Evolutionary conservation across 768 basidiomycete genomes (phyloP).

Genomic region (Cystofilobasidium capitatum): DNA sequence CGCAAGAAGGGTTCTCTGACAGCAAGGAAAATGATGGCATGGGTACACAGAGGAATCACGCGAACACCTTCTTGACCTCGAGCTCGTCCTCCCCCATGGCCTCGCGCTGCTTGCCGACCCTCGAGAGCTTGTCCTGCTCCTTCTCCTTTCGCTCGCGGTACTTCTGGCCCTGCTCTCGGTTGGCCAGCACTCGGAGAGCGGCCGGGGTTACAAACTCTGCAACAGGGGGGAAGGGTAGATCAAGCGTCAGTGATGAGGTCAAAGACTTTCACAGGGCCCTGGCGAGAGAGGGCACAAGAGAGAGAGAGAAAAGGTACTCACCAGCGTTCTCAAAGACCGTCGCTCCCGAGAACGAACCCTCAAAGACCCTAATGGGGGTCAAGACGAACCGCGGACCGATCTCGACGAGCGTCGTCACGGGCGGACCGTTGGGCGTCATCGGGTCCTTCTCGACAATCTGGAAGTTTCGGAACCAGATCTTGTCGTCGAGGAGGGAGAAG

Average conservation of each 20-base stretch:
- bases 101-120: conserved; percentile 54
- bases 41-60: too few relatives aligned
- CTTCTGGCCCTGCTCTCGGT: conserved; percentile 64
- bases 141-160: conserved; percentile 75
- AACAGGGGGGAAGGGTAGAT: background rate
- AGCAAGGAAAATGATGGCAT: too few relatives aligned
- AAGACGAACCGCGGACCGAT: conserved; percentile 96
- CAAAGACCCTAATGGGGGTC: conserved; percentile 94
- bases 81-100: conserved; percentile 60
- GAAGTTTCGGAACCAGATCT: conserved; percentile 99
- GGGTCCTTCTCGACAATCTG: conserved; percentile 57
- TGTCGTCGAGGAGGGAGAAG: conserved; percentile 87
- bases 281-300: background rate
- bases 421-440: conserved; percentile 69
- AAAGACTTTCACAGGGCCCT: background rate
- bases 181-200: conserved; percentile 58
- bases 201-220: conserved; percentile 88
- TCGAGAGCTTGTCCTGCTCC: conserved; percentile 53
- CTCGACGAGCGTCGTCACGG: conserved; percentile 80
- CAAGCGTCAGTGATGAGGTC: background rate
- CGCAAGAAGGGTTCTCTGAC: too few relatives aligned
- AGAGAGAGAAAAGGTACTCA: conserved; percentile 39
- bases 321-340: conserved; percentile 94
- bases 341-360: conserved; percentile 89
- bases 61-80: conserved; percentile 80